phyloP scores from a whole-genome alignment of 768 basidiomycete species.

The Collybiopsis confluens region DNA sequence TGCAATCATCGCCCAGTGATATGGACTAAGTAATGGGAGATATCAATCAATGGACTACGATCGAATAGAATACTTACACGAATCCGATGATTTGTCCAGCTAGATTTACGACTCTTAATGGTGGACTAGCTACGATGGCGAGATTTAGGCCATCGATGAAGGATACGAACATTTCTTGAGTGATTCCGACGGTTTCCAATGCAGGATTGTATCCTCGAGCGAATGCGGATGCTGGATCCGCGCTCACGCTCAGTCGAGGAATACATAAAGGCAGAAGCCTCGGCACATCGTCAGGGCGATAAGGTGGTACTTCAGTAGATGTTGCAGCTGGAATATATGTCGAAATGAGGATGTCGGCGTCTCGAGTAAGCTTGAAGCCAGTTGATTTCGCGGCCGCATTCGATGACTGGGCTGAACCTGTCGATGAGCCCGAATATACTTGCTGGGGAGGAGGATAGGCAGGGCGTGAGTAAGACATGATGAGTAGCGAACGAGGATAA shows the following conservation, averaged over 20 bases:
- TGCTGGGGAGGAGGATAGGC: background rate
- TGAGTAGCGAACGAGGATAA: background rate
- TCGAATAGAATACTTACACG: constrained; percentile 11
- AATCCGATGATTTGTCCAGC: constrained; percentile 19
- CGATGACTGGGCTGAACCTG: background rate
- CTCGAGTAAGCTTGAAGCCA: constrained; percentile 4
- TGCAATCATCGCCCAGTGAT: constrained; percentile 21
- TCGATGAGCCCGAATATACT: background rate
- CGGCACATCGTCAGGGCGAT: background rate
- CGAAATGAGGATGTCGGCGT: constrained; percentile 8
- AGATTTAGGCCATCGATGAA: constrained; percentile 22
- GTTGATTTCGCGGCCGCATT: background rate
- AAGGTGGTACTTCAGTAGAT: background rate
- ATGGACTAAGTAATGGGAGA: constrained; percentile 11
- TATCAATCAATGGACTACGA: background rate
- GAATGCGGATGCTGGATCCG: constrained; percentile 17
- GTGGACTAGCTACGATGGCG: constrained; percentile 22
- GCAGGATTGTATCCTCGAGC: constrained; percentile 16
- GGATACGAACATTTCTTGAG: constrained; percentile 16
- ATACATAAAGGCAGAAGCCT: constrained; percentile 16
- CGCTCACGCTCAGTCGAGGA: constrained; percentile 17
- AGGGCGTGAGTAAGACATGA: background rate
- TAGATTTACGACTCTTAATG: constrained; percentile 18
- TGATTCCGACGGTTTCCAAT: constrained; percentile 14
- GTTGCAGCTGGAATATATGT: constrained; percentile 6